Conservation (phyloP, 176 grass and related monocot species). For the Pharus latifolius region DNA sequence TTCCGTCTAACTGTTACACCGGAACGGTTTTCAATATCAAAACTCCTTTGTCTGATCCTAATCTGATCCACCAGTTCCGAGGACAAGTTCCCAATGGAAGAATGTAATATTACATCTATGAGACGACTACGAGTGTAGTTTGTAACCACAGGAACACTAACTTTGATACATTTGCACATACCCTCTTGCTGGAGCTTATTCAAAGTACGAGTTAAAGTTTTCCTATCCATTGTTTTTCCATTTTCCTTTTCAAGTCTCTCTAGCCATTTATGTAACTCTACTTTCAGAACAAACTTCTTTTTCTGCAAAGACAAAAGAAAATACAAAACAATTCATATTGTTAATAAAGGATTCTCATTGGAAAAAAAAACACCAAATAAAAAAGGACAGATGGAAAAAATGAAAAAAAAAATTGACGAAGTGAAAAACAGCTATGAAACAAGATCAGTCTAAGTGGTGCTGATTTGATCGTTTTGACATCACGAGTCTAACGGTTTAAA, state of each 20-base stretch:
- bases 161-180: constrained; percentile 68
- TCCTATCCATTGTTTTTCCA: constrained; percentile 69
- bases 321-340: constrained; percentile 1
- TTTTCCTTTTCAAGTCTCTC: constrained; percentile 70
- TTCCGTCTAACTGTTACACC: constrained; percentile 52
- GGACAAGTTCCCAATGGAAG: constrained; percentile 58
- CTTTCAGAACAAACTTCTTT: constrained; percentile 65
- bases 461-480: too few species aligned
- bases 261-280: constrained; percentile 85
- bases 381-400: too few species aligned
- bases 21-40: constrained; percentile 56
- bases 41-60: constrained; percentile 62
- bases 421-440: too few species aligned
- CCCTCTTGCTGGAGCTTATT: constrained; percentile 90
- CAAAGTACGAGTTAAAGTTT: constrained; percentile 65
- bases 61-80: constrained; percentile 71
- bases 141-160: constrained; percentile 73
- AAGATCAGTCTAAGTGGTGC: too few species aligned
- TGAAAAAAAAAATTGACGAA: too few species aligned
- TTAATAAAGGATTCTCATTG: not conserved
- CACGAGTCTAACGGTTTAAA: too few species aligned
- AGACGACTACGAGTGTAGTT: constrained; percentile 59
- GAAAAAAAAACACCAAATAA: too few species aligned
- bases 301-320: constrained; percentile 34
- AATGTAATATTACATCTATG: constrained; percentile 82